Conservation (phyloP, 2,329 filamentous ascomycete species). For the Verticillium isaacii region DNA sequence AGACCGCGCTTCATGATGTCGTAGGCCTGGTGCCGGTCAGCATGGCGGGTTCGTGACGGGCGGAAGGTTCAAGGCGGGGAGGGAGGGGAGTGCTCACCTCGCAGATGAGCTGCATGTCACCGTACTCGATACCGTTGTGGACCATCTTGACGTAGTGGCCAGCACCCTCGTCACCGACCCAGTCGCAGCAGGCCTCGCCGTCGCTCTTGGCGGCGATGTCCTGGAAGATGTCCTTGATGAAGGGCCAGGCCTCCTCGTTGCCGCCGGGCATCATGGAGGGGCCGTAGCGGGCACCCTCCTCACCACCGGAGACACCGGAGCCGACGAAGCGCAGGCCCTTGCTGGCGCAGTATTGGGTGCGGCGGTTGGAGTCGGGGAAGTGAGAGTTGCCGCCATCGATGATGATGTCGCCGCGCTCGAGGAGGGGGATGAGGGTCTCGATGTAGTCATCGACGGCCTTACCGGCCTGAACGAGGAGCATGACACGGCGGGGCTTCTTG, state of each 20-base stretch:
- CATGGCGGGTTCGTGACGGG: not conserved
- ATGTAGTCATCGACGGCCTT: constrained; percentile 99
- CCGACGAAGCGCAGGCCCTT: constrained; percentile 97
- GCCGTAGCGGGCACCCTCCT: constrained; percentile 97
- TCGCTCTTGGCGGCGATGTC: constrained; percentile 96
- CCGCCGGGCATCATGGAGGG: constrained; percentile 98
- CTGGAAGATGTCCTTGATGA: constrained; percentile 99
- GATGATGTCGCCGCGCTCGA: constrained; percentile 91
- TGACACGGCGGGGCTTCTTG: constrained; percentile 93
- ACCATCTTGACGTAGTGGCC: constrained; percentile 99
- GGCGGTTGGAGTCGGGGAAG: constrained; percentile 98
- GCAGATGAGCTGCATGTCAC: constrained; percentile 99
- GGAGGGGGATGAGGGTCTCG: constrained; percentile 80
- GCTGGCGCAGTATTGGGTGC: constrained; percentile 75
- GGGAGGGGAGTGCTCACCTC: constrained; percentile 59
- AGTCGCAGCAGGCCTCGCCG: constrained; percentile 96
- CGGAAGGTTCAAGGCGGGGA: not conserved
- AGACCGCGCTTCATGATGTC: constrained; percentile 99
- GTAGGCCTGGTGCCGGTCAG: constrained; percentile 66
- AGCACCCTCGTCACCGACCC: constrained; percentile 98
- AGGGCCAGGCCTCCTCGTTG: constrained; percentile 95
- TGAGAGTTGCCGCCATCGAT: constrained; percentile 99
- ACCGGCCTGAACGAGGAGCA: constrained; percentile 98
- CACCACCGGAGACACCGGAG: constrained; percentile 95
- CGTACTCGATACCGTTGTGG: constrained; percentile 99